A percentile compares a stretch with the other conserved stretches of the same genome.
Conservation (phyloP, 805 yeast genomes). For the Starmerella gropengiesseri region DNA sequence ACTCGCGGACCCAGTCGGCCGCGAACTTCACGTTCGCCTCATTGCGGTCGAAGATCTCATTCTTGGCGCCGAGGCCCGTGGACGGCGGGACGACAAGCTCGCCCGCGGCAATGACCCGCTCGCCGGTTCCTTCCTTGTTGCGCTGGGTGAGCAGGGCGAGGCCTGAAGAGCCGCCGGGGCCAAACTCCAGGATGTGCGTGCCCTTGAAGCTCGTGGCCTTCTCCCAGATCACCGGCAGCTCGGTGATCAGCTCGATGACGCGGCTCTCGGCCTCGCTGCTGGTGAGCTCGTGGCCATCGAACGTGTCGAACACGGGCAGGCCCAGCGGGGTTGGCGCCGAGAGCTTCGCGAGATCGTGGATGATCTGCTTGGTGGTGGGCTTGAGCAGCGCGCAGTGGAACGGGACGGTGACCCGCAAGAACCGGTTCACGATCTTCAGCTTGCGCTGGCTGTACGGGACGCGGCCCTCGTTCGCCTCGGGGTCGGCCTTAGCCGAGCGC, state of each 20-base stretch:
- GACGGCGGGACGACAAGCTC: slow-evolving; percentile 55
- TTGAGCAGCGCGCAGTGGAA: slow-evolving; percentile 85
- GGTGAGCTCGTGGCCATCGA: slow-evolving; percentile 69
- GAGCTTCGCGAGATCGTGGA: slow-evolving; percentile 51
- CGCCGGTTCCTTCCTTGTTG: slow-evolving; percentile 98
- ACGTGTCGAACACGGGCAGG: slow-evolving; percentile 89
- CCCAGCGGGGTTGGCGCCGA: slow-evolving; percentile 50
- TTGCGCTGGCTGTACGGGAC: slow-evolving; percentile 90
- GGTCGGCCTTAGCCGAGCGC: slow-evolving; percentile 87
- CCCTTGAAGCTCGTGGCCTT: slow-evolving; percentile 58
- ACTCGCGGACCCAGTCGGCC: slow-evolving; percentile 82
- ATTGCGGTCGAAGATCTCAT: slow-evolving; percentile 75
- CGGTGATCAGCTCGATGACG: slow-evolving; percentile 71
- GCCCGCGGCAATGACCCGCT: slow-evolving; percentile 88
- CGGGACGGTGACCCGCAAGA: slow-evolving; percentile 90
- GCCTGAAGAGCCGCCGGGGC: slow-evolving; percentile 98
- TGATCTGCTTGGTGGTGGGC: slow-evolving; percentile 57
- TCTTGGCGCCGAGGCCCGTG: slow-evolving; percentile 86
- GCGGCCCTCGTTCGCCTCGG: slow-evolving; percentile 91
- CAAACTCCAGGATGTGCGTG: slow-evolving; percentile 90
- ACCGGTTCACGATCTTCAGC: slow-evolving; percentile 82
- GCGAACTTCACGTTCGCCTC: slow-evolving; percentile 63
- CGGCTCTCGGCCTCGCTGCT: slow-evolving; percentile 44
- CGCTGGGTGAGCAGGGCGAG: slow-evolving; percentile 91
- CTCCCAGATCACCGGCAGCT: slow-evolving; percentile 93